These are phyloP conservation scores for Talaromyces nanjingensis DNA, from an alignment of 495 filamentous ascomycete genomes.

Conservation along the genomic window DNA sequence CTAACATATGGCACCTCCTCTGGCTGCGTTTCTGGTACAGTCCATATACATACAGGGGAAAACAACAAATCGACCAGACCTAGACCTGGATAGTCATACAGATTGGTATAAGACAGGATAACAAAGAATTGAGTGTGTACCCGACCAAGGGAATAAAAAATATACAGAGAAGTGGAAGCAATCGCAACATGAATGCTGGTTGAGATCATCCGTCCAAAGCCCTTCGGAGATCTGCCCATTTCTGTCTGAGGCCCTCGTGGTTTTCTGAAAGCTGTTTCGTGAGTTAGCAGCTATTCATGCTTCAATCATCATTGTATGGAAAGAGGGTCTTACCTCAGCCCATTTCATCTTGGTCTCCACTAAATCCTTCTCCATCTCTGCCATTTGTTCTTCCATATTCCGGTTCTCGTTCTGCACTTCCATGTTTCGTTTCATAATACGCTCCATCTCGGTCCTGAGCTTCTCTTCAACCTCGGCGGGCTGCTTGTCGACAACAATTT, in stretches of 20 bases:
- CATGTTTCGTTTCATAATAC: conserved; percentile 83
- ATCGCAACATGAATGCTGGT: background rate
- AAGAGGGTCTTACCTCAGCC: conserved; percentile 63
- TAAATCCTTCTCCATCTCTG: conserved; percentile 89
- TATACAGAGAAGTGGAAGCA: background rate
- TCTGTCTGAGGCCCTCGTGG: conserved; percentile 68
- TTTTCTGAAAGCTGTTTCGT: conserved; percentile 44
- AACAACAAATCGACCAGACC: background rate
- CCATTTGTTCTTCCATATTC: conserved; percentile 78
- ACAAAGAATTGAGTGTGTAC: background rate
- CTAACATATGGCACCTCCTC: background rate
- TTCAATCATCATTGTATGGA: background rate
- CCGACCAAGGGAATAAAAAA: background rate
- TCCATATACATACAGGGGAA: background rate
- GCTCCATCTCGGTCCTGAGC: conserved; percentile 80
- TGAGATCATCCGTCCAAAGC: conserved; percentile 38
- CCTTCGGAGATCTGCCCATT: conserved; percentile 75
- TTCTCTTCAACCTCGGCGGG: conserved; percentile 79
- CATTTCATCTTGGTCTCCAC: conserved; percentile 92
- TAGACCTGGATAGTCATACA: conserved; percentile 1
- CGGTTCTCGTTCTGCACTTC: conserved; percentile 95
- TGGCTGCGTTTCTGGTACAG: background rate
- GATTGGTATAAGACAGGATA: conserved; percentile 8
- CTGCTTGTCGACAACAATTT: conserved; percentile 79
- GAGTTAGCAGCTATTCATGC: background rate